Base-by-base conservation (phyloP, 23 red algal species). In the Cyanidium caldarium region DNA sequence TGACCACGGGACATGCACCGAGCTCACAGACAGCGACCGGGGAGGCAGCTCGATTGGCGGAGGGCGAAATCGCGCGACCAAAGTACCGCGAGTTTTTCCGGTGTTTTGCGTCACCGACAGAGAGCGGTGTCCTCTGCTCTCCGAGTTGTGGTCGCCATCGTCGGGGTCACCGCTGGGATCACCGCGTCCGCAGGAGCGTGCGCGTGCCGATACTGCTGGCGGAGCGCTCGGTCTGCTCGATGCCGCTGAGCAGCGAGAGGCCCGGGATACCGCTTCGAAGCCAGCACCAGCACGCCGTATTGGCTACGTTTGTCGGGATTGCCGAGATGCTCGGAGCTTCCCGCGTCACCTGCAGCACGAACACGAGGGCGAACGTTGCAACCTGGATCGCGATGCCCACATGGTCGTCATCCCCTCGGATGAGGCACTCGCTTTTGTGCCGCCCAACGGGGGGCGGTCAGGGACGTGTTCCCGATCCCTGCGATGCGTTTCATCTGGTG, bases 401-500 rank as follows among this genome's bases (percentile, higher is more conserved):
- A 61, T 61, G 19, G 51, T 61, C 51, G 51, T 28, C 31, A 25
- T 61, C 21, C 51, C 51, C 51, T 25, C 31, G 10, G 51, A 61
- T 61, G 51, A 61, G 23, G 51, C 51, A 25, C 51, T 61, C 21
- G 31, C 7, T 5, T 61, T 61, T 25, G 23, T 61, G 23, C 7
- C 51, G 51, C 51, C 51, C 7, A 7, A 28, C n/a, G 10, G 51
- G 31, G 31, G 51, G 51, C 21, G 51, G 51, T 25, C 51, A 25
- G 5, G 51, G 51, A 7, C 7, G 21, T 5, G 51, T 61, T 7
- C 51, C 51, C 7, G 51, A 61, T 25, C 51, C 51, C 7, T 61
- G n/a, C 51, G 51, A 61, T 61, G 51, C 19, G 51, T 61, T 61
- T 61, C 51, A 61, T 25, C 51, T 61, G 7, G 51, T 61, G 21